These are phyloP conservation scores for Candida morakotiae DNA, from an alignment of 805 yeast genomes.

Conservation along the genomic window DNA sequence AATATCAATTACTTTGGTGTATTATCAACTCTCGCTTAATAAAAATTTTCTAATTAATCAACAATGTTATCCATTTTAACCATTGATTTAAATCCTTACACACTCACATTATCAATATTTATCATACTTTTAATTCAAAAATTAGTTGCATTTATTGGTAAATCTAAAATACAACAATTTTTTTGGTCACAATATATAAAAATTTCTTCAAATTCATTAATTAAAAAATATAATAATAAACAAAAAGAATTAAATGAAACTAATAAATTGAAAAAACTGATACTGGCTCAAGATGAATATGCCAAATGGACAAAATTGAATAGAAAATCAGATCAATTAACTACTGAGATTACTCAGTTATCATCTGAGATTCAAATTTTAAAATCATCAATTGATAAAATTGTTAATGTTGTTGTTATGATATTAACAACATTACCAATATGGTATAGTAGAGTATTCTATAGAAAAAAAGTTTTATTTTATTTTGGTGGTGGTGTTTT, in stretches of 20 bases:
- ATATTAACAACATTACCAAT: conserved; percentile 43
- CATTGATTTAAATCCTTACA: conserved; percentile 30
- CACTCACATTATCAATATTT: conserved; percentile 29
- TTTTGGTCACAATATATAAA: conserved; percentile 37
- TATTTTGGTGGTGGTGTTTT: conserved; percentile 55
- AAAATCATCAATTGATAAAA: conserved; percentile 29
- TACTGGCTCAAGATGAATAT: conserved; percentile 89
- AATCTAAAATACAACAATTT: conserved; percentile 23
- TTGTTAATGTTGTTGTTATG: conserved; percentile 31
- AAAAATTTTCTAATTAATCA: not conserved
- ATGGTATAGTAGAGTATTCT: conserved; percentile 47
- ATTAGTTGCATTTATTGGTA: conserved; percentile 33
- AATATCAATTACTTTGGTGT: too few relatives aligned
- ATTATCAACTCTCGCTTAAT: too few relatives aligned
- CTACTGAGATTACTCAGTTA: conserved; percentile 44
- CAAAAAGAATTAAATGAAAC: conserved; percentile 44
- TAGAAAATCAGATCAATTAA: conserved; percentile 59
- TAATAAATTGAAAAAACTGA: conserved; percentile 49
- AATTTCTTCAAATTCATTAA: conserved; percentile 8
- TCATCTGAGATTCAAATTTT: conserved; percentile 34
- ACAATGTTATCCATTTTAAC: conserved; percentile 1
- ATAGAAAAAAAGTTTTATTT: conserved; percentile 51
- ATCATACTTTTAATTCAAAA: conserved; percentile 34
- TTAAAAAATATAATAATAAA: conserved; percentile 18
- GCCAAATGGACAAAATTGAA: conserved; percentile 94